Evolutionary conservation across 1,284 basidiomycete genomes (phyloP), one percentile per base, ranked within the genome.

Genomic region (Ganoderma sinense): DNA sequence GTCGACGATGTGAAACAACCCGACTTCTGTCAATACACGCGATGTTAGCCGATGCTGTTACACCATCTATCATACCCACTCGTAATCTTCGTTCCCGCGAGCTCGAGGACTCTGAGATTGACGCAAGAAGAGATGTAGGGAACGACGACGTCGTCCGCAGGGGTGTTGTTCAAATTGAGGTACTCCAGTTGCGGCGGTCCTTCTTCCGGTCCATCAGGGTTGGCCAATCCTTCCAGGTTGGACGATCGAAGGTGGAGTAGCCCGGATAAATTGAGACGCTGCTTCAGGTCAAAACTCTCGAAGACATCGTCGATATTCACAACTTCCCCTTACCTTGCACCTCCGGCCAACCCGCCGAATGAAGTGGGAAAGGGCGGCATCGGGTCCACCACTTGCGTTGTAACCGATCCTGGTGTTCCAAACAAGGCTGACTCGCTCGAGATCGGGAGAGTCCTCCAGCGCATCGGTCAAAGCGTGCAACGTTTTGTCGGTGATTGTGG

Each of bases 321-420:
- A 7, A 31, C 14, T 1, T 7, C 60, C 0, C 64, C 80, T 29
- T 71, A 88, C 91, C 83, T 86, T 90, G 82, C 89, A 89, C 63
- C 79, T 85, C 69, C 89, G 82, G 16, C 91, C 91, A 20, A 92
- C 86, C 23, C 78, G 80, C 59, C 77, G 73, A 31, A 93, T 75
- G 72, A 92, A 87, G 33, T 83, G 76, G 2, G 78, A 73, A 10
- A 92, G 75, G 4, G 86, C 80, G 5, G 82, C 76, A 29, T 81
- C 74, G n/a, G 72, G 72, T 13, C 70, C 72, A 31, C 66, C 56
- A 31, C 79, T 78, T 11, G 82, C 78, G 0, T 79, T 78, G 20
- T 80, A 71, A 13, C 89, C 88, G 29, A 93, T 77, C 70, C 89
- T 91, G 4, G 83, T 82, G 74, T 93, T 93, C 13, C 88, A 88